Conservation (phyloP, 192 early-diverging fungal species). For the Pilobolus umbonatus region DNA sequence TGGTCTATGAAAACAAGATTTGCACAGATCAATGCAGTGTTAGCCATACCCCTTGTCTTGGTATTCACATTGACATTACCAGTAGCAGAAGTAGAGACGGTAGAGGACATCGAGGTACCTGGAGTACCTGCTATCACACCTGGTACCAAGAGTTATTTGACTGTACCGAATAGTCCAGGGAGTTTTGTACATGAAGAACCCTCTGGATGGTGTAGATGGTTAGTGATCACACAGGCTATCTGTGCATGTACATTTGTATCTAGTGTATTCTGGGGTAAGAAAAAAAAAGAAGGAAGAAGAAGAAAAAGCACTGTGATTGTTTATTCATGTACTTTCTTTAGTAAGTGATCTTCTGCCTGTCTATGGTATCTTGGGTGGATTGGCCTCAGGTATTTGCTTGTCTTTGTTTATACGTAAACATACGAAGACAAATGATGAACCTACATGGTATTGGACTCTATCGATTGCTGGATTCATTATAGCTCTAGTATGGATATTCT, state of each 20-base stretch:
- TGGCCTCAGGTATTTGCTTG: conserved; percentile 26
- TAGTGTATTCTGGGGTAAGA: conserved; percentile 36
- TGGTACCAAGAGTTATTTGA: background rate
- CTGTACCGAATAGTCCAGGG: background rate
- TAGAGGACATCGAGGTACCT: conserved; percentile 25
- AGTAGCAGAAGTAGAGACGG: conserved; percentile 46
- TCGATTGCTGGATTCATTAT: conserved; percentile 70
- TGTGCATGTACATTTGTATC: conserved; percentile 51
- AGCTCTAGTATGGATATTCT: conserved; percentile 78
- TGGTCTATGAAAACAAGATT: conserved; percentile 46
- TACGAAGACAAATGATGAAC: conserved; percentile 36
- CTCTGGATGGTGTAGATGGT: conserved; percentile 46
- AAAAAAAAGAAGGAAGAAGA: no score
- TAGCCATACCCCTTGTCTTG: conserved; percentile 48
- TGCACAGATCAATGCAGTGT: conserved; percentile 41
- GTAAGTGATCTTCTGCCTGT: conserved; percentile 21
- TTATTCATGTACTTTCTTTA: background rate
- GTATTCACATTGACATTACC: conserved; percentile 57
- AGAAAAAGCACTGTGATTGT: background rate
- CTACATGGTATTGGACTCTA: conserved; percentile 38
- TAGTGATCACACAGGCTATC: conserved; percentile 51
- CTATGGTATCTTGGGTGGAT: conserved; percentile 19
- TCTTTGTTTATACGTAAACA: conserved; percentile 18
- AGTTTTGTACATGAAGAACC: background rate
- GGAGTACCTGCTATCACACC: background rate